A percentile compares a stretch with the other conserved stretches of the same genome.
Conservation (phyloP, 306 rosid genomes). For the Albizia julibrissin region DNA sequence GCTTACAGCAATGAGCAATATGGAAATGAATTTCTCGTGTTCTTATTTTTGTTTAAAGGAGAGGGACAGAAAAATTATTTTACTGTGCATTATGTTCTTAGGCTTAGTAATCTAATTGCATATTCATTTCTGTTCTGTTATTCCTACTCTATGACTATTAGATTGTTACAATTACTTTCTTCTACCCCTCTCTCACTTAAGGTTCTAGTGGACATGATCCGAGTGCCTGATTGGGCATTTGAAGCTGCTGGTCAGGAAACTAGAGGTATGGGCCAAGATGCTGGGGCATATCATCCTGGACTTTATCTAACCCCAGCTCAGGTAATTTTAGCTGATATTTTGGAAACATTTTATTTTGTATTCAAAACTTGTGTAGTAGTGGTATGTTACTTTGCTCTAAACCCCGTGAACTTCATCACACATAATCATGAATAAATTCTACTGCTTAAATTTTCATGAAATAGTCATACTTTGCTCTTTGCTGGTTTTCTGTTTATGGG, state of each 20-base stretch:
- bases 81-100: conserved; percentile 24
- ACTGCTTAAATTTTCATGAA: neutral
- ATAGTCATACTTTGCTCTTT: neutral
- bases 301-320: conserved; percentile 96
- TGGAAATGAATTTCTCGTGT: neutral
- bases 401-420: neutral
- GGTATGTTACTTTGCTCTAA: conserved; percentile 13
- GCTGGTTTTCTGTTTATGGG: neutral
- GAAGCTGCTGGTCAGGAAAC: conserved; percentile 99
- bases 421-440: neutral
- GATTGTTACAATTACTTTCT: conserved; percentile 26
- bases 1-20: neutral
- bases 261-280: conserved; percentile 93
- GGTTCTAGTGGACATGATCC: conserved; percentile 94
- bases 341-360: conserved; percentile 10
- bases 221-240: conserved; percentile 99
- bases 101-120: conserved; percentile 11
- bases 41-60: neutral
- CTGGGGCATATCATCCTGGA: conserved; percentile 90
- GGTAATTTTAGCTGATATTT: conserved; percentile 50
- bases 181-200: conserved; percentile 38
- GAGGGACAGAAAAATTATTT: neutral
- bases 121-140: conserved; percentile 16
- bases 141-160: neutral
- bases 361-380: conserved; percentile 5